These are phyloP conservation scores for Penicillium herquei DNA, from an alignment of 495 filamentous ascomycete genomes.

Conservation along the genomic window DNA sequence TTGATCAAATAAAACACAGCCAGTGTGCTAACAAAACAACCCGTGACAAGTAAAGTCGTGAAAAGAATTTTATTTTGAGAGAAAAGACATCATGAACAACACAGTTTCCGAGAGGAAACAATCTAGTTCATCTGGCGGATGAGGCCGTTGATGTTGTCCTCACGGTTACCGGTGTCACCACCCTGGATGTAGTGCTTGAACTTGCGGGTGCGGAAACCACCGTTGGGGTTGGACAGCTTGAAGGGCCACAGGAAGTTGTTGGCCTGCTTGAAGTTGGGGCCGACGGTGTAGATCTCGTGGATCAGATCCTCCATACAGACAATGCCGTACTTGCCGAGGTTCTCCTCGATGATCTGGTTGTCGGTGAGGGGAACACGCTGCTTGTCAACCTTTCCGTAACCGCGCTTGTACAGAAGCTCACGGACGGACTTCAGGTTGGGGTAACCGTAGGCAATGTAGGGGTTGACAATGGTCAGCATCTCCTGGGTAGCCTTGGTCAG, in stretches of 20 bases:
- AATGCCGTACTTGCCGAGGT: slow-evolving; percentile 96
- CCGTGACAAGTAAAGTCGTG: slow-evolving; percentile 28
- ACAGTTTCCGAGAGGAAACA: slow-evolving; percentile 10
- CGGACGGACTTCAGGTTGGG: slow-evolving; percentile 98
- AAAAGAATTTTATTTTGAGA: slow-evolving; percentile 21
- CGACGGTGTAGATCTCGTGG: slow-evolving; percentile 98
- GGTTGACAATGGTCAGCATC: slow-evolving; percentile 98
- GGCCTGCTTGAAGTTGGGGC: slow-evolving; percentile 99
- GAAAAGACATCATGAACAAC: slow-evolving; percentile 4
- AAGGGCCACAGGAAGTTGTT: slow-evolving; percentile 99
- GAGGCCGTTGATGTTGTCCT: slow-evolving; percentile 96
- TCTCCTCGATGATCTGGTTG: slow-evolving; percentile 95
- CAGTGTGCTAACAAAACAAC: slow-evolving; percentile 34
- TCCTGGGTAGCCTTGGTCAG: slow-evolving; percentile 96
- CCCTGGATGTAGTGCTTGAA: slow-evolving; percentile 99
- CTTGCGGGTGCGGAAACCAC: slow-evolving; percentile 92
- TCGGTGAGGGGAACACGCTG: slow-evolving; percentile 95
- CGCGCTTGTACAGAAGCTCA: slow-evolving; percentile 99
- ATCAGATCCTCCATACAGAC: slow-evolving; percentile 99
- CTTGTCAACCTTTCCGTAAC: slow-evolving; percentile 96
- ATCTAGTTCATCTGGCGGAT: slow-evolving; percentile 98
- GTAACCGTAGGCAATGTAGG: slow-evolving; percentile 98
- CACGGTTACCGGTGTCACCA: slow-evolving; percentile 96
- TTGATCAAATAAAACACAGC: slow-evolving; percentile 30
- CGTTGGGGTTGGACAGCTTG: slow-evolving; percentile 97